Base-by-base conservation (phyloP, 441 rosid species). In the Erodium texanum region DNA sequence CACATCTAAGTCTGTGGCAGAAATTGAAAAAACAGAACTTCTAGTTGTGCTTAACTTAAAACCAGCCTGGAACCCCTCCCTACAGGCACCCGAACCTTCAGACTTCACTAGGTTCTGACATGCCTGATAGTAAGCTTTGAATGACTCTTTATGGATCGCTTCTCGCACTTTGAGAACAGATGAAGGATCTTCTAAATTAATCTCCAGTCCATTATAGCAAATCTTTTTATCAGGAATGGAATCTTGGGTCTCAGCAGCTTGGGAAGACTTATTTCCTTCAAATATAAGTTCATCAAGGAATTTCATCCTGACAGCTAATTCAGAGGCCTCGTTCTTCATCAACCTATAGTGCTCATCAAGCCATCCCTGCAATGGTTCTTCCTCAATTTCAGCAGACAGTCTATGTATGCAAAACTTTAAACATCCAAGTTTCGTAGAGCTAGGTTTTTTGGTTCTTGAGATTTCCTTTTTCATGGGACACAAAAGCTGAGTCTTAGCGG, bases 331-430 rank as follows among this genome's bases (percentile, higher is more conserved):
- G 54, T 82, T 88, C 79, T 88, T 96, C 88, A 88, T 77, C 79
- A 96, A 82, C 62, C 77, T 85, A 80, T 86, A 93, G 74, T 88
- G 98, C 76, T 96, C 97, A 81, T 92, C 99, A 84, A 93, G 96
- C 99, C 99, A 96, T 48, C 99, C 99, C 77, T 92, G 98, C 61
- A 96, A 69, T 18, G 99, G 98, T 77, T 96, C 99, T 80, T 96
- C 99, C 83, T 96, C 99, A 62, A 96, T 93, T 80, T 96, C 97
- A 78, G 87, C 92, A 41, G 85, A 88, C 54, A 96, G 74, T 70
- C 82, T 90, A 65, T 96, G 94, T 75, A 96, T 77, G 71, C 83
- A 82, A 72, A 96, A 86, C 79, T 83, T 93, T 66, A 96, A 70
- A 73, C 89, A 65, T 70, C 97, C 97, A 86, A 90, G 77, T 76